Percentiles rank a stretch among this genome's conserved stretches.
These are phyloP conservation scores for Penicillium sp. DNA, from an alignment of 2,329 filamentous ascomycete species.

Conservation along the genomic window DNA sequence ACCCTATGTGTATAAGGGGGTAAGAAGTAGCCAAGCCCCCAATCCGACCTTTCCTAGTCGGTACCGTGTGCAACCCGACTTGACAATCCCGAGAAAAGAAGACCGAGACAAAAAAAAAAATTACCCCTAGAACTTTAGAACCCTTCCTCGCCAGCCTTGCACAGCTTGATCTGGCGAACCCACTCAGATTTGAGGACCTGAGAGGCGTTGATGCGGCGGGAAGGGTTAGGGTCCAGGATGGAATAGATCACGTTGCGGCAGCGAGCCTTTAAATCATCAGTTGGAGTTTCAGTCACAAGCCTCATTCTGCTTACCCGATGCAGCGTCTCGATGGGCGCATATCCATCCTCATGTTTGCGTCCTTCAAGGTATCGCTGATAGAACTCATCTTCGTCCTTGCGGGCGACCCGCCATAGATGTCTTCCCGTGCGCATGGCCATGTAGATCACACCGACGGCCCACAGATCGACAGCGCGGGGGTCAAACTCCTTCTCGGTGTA, in stretches of 20 bases:
- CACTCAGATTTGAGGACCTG: conserved; percentile 98
- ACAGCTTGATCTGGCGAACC: conserved; percentile 96
- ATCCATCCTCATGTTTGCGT: conserved; percentile 89
- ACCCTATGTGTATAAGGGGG: conserved; percentile 12
- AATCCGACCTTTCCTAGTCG: neutral
- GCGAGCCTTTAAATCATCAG: conserved; percentile 64
- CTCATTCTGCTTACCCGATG: conserved; percentile 69
- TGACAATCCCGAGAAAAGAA: neutral
- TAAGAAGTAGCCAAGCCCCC: neutral
- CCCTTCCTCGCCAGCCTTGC: conserved; percentile 93
- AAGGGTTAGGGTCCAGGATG: conserved; percentile 91
- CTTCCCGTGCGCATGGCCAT: conserved; percentile 98
- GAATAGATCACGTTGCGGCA: conserved; percentile 99
- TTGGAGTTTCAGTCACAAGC: neutral
- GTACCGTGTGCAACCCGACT: neutral
- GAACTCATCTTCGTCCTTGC: conserved; percentile 96
- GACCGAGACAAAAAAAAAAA: no score
- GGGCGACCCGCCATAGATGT: conserved; percentile 94
- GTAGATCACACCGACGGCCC: conserved; percentile 98
- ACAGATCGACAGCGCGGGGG: conserved; percentile 93
- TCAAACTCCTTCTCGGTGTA: conserved; percentile 96
- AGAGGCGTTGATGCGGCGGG: conserved; percentile 87
- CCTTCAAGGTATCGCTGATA: conserved; percentile 93
- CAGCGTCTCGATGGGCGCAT: conserved; percentile 91
- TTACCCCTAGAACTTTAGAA: conserved; percentile 51